Percentiles rank a stretch among this genome's conserved stretches.
phyloP scores from a whole-genome alignment of 352 stramenopile species.

The Plasmopara muralis region DNA sequence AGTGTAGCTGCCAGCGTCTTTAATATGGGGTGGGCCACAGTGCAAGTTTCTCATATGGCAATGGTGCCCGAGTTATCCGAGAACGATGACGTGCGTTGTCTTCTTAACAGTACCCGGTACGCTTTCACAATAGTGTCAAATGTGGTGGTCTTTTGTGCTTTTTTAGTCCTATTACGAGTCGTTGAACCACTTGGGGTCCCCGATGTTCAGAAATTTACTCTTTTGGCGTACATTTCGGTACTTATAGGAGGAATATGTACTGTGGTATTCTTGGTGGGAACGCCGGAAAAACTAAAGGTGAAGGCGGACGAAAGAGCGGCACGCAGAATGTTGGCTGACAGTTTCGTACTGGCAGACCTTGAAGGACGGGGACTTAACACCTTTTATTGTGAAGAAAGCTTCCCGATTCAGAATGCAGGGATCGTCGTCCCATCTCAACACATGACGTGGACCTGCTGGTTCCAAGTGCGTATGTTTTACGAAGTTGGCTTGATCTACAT shows the following conservation, averaged over 20 bases:
- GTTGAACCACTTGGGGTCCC: slow-evolving; percentile 58
- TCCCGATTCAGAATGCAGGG: slow-evolving; percentile 30
- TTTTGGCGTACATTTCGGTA: slow-evolving; percentile 66
- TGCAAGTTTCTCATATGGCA: slow-evolving; percentile 84
- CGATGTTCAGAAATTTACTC: slow-evolving; percentile 67
- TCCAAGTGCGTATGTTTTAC: slow-evolving; percentile 78
- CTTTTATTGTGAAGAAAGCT: slow-evolving; percentile 48
- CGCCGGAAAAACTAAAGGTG: slow-evolving; percentile 44
- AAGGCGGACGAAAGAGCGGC: slow-evolving; percentile 17
- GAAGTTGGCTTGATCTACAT: slow-evolving; percentile 84
- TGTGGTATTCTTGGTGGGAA: slow-evolving; percentile 59
- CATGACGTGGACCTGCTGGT: slow-evolving; percentile 78
- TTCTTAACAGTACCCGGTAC: slow-evolving; percentile 79
- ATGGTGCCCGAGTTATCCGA: slow-evolving; percentile 75
- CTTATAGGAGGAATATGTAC: slow-evolving; percentile 57
- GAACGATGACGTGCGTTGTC: slow-evolving; percentile 71
- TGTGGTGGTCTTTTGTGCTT: slow-evolving; percentile 76
- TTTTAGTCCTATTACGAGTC: slow-evolving; percentile 55
- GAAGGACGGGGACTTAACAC: slow-evolving; percentile 35
- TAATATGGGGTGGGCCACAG: slow-evolving; percentile 77
- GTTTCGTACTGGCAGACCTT: slow-evolving; percentile 49
- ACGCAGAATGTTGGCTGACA: slow-evolving; percentile 25
- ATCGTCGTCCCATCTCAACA: slow-evolving; percentile 19
- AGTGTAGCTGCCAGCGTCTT: slow-evolving; percentile 70
- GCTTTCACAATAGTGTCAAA: slow-evolving; percentile 86